Conservation (phyloP, 805 yeast species). For the Saccharomycopsis malanga region DNA sequence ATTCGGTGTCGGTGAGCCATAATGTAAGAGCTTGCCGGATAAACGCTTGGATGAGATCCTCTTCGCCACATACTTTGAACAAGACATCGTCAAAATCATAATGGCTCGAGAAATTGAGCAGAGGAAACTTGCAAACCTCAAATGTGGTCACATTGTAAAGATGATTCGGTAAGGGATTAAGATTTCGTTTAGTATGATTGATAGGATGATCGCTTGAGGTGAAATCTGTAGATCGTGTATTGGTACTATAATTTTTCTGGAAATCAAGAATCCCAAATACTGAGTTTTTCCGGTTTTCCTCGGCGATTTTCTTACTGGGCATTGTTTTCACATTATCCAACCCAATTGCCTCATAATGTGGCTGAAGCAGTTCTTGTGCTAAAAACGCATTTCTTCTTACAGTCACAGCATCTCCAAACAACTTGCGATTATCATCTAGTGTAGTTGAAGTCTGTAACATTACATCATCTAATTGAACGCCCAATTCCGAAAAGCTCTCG, state of each 20-base stretch:
- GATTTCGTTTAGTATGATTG: constrained; percentile 7
- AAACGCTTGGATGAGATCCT: constrained; percentile 6
- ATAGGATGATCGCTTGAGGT: constrained; percentile 7
- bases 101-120: neutral
- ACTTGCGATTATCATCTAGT: too few species aligned
- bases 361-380: too few species aligned
- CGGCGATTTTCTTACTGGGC: neutral
- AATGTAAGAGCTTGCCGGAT: constrained; percentile 1
- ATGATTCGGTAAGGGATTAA: constrained; percentile 12
- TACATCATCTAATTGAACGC: too few species aligned
- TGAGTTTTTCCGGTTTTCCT: neutral
- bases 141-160: constrained; percentile 2
- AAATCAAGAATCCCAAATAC: constrained; percentile 11
- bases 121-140: neutral
- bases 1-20: constrained; percentile 9
- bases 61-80: constrained; percentile 13
- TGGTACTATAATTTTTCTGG: neutral
- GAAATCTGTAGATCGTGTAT: constrained; percentile 8
- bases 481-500: too few species aligned
- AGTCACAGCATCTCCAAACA: too few species aligned
- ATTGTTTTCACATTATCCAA: too few species aligned
- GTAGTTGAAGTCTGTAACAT: too few species aligned
- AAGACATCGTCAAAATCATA: neutral
- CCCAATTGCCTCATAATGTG: too few species aligned
- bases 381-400: too few species aligned